Percentiles rank a stretch among this genome's conserved stretches.
These are phyloP conservation scores for Colletotrichum spinosum DNA, from an alignment of 2,329 filamentous ascomycete genomes.

Conservation along the genomic window DNA sequence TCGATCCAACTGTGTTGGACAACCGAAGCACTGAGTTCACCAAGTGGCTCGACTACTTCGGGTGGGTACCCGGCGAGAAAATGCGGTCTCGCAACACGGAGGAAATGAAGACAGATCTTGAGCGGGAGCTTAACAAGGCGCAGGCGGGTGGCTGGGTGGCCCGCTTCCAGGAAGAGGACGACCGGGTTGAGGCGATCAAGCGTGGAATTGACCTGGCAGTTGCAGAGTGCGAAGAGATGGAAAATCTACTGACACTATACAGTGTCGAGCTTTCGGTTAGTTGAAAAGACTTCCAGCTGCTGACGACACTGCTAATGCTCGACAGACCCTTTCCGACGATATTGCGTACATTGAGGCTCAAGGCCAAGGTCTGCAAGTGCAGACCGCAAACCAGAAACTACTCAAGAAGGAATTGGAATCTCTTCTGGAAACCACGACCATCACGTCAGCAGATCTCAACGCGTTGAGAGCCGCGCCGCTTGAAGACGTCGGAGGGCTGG, in stretches of 20 bases:
- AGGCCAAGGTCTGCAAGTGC: constrained; percentile 95
- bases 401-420: constrained; percentile 90
- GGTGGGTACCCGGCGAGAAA: constrained; percentile 83
- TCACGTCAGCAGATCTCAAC: constrained; percentile 80
- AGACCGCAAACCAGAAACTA: constrained; percentile 95
- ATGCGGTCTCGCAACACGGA: constrained; percentile 82
- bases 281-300: constrained; percentile 20
- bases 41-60: constrained; percentile 85
- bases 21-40: constrained; percentile 84
- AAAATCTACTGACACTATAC: constrained; percentile 93
- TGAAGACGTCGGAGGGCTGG: constrained; percentile 76
- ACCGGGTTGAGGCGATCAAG: constrained; percentile 88
- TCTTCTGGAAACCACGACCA: constrained; percentile 90
- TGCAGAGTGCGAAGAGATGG: constrained; percentile 93
- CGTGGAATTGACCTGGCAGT: constrained; percentile 90
- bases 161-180: constrained; percentile 87
- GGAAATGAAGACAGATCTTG: constrained; percentile 83
- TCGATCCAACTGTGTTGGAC: constrained; percentile 82
- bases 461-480: constrained; percentile 80
- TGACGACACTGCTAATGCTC: constrained; percentile 39
- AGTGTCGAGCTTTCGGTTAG: constrained; percentile 91
- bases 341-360: constrained; percentile 98
- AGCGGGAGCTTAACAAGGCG: constrained; percentile 87
- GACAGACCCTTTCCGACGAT: constrained; percentile 90
- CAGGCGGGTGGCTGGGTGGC: constrained; percentile 94